Evolutionary conservation across 2,329 filamentous ascomycete species (phyloP), one percentile per base, ranked within the genome.

Genomic region (Tolypocladium nubicola): DNA sequence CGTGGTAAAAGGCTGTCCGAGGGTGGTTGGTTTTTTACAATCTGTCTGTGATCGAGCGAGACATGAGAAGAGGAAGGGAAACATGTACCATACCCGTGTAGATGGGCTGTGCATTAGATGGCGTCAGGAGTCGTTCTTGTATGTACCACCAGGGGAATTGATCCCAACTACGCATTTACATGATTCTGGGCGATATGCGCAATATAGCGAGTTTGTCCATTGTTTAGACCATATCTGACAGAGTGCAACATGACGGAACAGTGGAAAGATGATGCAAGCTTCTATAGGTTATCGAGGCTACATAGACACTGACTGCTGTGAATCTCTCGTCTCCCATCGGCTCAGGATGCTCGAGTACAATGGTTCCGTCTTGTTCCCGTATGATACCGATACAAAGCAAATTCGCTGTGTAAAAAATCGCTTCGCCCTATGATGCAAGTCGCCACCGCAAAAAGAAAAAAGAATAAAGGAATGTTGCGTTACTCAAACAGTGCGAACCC

Each of bases 61-160:
- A 41, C 53, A 56, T 56, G 58, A 57, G 39, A 50, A 56, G 45
- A 50, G 52, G 55, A 52, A 53, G 45, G 56, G 56, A 61, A 63
- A 58, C 64, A 64, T 75, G 71, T 75, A 74, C 66, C 70, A 76
- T 75, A 75, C 58, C 59, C 65, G 63, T 75, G 70, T 74, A 73
- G 70, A 74, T 69, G 69, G 70, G 67, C 64, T 71, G 69, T 73
- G 73, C 74, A 76, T 76, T 71, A 72, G 68, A 73, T 65, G 73
- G 75, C 73, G 74, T 73, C 67, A 62, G 70, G 71, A 64, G 66
- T 68, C 63, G 63, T 67, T 68, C 61, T 69, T 70, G 62, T 67
- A 69, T 68, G 67, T 66, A 68, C 61, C 61, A 69, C 61, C 59
- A 64, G 60, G 66, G 65, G 47, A 37, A 56, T 52, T 40, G 47